Percentiles rank a stretch among this genome's conserved stretches.
These are phyloP conservation scores for Phialophora macrospora DNA, from an alignment of 2,329 filamentous ascomycete genomes.

Conservation along the genomic window DNA sequence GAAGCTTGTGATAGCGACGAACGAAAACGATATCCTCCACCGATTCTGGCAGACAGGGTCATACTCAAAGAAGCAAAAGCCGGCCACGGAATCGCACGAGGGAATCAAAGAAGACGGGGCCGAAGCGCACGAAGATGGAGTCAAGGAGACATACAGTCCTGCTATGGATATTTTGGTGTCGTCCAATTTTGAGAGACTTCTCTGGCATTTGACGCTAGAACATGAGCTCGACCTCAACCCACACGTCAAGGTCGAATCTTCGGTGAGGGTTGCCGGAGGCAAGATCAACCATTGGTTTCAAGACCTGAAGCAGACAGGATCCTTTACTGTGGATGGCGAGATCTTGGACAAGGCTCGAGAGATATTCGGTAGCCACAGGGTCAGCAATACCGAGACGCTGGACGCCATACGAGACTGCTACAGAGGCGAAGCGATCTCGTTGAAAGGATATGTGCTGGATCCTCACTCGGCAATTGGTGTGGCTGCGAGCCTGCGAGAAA, in stretches of 20 bases:
- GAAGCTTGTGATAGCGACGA: slow-evolving; percentile 90
- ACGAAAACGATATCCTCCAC: slow-evolving; percentile 96
- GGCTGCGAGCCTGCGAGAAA: slow-evolving; percentile 72
- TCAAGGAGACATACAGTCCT: slow-evolving; percentile 88
- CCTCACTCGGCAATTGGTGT: slow-evolving; percentile 91
- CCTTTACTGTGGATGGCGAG: slow-evolving; percentile 77
- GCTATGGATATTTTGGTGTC: slow-evolving; percentile 98
- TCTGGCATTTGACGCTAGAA: slow-evolving; percentile 89
- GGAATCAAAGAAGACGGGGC: slow-evolving; percentile 57
- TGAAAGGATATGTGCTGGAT: slow-evolving; percentile 79
- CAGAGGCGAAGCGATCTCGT: slow-evolving; percentile 47
- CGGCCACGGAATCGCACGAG: slow-evolving; percentile 35
- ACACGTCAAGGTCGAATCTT: slow-evolving; percentile 29
- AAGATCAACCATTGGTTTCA: slow-evolving; percentile 79
- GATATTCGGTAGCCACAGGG: slow-evolving; percentile 80
- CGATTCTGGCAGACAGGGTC: slow-evolving; percentile 87
- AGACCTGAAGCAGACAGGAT: slow-evolving; percentile 77
- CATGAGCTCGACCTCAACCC: slow-evolving; percentile 53
- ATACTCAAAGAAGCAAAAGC: slow-evolving; percentile 81
- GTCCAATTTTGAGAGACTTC: slow-evolving; percentile 92
- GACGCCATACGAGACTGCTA: slow-evolving; percentile 67
- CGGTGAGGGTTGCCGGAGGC: slow-evolving; percentile 57
- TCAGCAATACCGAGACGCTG: slow-evolving; percentile 68
- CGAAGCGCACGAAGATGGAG: slow-evolving; percentile 70
- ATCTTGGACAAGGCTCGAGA: slow-evolving; percentile 72